Conservation (phyloP, 75 land plant species). For the Picea sitchensis region DNA sequence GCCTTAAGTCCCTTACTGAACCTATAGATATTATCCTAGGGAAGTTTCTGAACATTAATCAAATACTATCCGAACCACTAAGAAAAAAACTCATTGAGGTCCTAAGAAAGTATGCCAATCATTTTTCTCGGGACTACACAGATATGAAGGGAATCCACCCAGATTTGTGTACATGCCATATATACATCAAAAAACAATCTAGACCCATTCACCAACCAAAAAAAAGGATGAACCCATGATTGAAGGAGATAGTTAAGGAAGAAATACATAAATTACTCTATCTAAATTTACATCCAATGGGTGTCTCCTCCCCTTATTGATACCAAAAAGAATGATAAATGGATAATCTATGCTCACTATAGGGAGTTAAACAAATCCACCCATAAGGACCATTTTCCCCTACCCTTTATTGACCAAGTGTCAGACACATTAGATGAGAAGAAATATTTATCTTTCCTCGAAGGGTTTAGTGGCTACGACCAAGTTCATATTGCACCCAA, state of each 20-base stretch:
- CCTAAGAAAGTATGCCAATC: too few species aligned
- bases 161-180: background rate
- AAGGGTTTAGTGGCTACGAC: background rate
- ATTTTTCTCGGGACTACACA: too few species aligned
- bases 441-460: background rate
- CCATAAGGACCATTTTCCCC: background rate
- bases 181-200: background rate
- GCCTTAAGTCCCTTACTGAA: too few species aligned
- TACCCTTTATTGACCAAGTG: background rate
- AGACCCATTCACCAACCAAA: background rate
- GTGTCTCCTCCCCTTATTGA: background rate
- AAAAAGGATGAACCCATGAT: background rate
- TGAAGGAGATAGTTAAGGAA: background rate
- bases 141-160: background rate
- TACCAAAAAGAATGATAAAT: background rate
- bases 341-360: background rate
- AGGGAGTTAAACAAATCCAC: background rate
- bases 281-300: background rate
- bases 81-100: too few species aligned
- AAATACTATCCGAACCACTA: too few species aligned
- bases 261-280: background rate
- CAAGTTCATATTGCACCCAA: background rate
- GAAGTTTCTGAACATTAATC: too few species aligned
- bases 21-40: too few species aligned
- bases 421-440: background rate